Conservation (phyloP, 768 basidiomycete species). For the Termitomyces titanicus region DNA sequence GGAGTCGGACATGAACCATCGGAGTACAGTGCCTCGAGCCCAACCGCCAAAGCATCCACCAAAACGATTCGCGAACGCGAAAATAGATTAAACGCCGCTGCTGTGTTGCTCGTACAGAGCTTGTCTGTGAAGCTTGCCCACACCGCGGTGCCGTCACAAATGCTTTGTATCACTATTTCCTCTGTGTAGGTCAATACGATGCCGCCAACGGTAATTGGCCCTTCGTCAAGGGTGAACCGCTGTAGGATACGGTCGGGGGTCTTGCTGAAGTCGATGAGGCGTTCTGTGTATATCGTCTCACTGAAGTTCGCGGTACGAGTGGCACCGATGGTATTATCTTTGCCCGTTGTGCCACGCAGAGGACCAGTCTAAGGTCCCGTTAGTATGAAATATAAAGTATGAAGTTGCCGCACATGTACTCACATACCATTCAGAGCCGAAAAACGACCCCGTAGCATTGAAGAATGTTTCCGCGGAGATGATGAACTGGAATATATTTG, state of each 20-base stretch:
- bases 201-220: neutral
- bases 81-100: neutral
- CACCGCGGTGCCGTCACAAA: slow-evolving; percentile 4
- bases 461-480: neutral
- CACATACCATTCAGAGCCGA: slow-evolving; percentile 1
- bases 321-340: neutral
- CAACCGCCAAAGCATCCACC: neutral
- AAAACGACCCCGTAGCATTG: neutral
- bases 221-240: neutral
- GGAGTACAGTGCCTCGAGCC: neutral
- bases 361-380: neutral
- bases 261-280: neutral
- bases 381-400: neutral
- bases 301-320: neutral
- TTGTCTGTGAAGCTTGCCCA: slow-evolving; percentile 3
- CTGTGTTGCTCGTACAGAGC: neutral
- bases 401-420: neutral
- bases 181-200: neutral
- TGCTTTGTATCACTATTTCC: slow-evolving; percentile 2
- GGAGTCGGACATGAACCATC: neutral
- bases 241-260: neutral
- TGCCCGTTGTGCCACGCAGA: neutral
- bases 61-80: neutral
- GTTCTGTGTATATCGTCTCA: neutral
- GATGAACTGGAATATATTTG: neutral